phyloP scores from a whole-genome alignment of 2,329 filamentous ascomycete species.

The Botryotinia convoluta region DNA sequence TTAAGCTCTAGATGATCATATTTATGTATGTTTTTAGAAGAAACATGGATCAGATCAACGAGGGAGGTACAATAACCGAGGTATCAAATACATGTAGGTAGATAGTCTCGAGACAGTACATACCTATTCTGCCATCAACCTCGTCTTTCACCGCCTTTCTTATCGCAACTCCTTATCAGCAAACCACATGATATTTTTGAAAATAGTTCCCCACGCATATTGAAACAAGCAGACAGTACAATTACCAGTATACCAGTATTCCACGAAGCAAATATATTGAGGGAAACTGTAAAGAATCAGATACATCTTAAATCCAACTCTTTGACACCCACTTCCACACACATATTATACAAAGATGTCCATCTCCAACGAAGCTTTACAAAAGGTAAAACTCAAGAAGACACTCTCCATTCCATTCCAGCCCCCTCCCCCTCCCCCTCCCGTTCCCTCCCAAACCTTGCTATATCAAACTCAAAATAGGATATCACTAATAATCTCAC shows the following conservation, averaged over 20 bases:
- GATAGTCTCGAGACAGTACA: not conserved
- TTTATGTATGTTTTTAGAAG: no score
- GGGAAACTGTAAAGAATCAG: not conserved
- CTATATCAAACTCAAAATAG: slow-evolving; percentile 16
- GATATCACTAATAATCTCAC: slow-evolving; percentile 19
- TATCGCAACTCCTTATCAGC: not conserved
- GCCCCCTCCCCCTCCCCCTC: not conserved
- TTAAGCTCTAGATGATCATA: not conserved
- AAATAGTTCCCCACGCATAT: slow-evolving; percentile 3
- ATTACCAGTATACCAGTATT: not conserved
- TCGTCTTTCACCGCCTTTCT: not conserved
- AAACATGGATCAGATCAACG: not conserved
- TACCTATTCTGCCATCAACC: not conserved
- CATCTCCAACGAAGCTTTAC: slow-evolving; percentile 87
- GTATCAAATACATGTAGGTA: not conserved
- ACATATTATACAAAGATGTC: slow-evolving; percentile 60
- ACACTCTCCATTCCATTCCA: not conserved
- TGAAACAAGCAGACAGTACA: not conserved
- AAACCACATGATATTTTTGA: slow-evolving; percentile 17
- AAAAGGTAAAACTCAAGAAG: slow-evolving; percentile 63
- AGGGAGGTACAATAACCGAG: not conserved
- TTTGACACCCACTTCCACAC: not conserved
- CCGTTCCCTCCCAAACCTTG: not conserved
- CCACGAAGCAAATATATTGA: not conserved
- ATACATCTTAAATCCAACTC: not conserved